Base-by-base conservation (phyloP, 2,329 filamentous ascomycete genomes). In the Pseudocercospora crystallina region DNA sequence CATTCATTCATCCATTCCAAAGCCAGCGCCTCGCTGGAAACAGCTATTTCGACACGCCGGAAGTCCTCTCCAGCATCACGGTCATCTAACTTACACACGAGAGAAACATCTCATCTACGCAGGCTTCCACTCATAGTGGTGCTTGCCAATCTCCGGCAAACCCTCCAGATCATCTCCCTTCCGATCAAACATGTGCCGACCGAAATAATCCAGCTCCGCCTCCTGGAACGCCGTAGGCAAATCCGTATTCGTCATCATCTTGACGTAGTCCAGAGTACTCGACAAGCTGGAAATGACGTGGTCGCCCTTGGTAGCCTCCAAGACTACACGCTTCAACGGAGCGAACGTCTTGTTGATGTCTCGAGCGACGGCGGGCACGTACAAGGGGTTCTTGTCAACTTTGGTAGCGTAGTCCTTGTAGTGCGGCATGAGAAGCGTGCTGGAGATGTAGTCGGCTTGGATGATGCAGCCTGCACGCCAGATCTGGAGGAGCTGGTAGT, bases 381-480 rank as follows among this genome's bases (percentile, higher is more conserved):
- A 71, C 3, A 76, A 69, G 5, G 81, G 69, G 48, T 81, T 74
- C 57, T 76, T 71, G 33, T 68, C 68, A 26, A 73, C 67, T 42
- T 69, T 64, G 13, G 56, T 43, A n/a, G 47, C 43, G 43, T 54
- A 53, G 30, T 49, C 35, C 10, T 72, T 66, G 26, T 73, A 77
- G 41, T 80, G 70, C 0, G 69, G 66, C 5, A 75, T 71, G 2
- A 88, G 73, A 29, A 88, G 66, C 43, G 84, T 78, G 15, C 56
- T 43, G 39, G 79, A 77, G 53, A 89, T 84, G 58, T 81, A 76
- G 57, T 87, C 84, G 1, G 81, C 78, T 61, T 84, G 80, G 62
- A 89, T 88, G 66, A 89, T 88, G 67, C 85, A 88, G 7, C 86
- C 85, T 0, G 76, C 81, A 2, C 83, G 78, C 85, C 85, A 88